A percentile compares a stretch with the other conserved stretches of the same genome.
Conservation (phyloP, 805 yeast genomes). For the Huiozyma naganishii region DNA sequence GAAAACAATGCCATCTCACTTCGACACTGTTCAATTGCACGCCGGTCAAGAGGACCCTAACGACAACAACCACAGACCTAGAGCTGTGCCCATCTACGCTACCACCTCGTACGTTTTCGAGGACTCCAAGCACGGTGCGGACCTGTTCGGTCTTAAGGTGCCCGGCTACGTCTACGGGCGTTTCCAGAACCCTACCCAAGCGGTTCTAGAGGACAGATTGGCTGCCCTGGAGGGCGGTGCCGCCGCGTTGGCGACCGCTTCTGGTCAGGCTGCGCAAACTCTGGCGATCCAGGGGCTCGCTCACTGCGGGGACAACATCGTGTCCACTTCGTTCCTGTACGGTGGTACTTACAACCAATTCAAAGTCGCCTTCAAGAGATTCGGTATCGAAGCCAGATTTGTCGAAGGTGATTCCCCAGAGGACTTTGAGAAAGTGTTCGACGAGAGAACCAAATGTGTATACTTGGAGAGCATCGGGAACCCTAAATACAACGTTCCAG, state of each 20-base stretch:
- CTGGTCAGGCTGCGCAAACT: constrained; percentile 97
- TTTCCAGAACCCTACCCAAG: constrained; percentile 86
- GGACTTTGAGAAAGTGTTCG: constrained; percentile 62
- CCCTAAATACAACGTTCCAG: constrained; percentile 88
- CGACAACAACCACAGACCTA: constrained; percentile 48
- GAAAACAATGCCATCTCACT: constrained; percentile 44
- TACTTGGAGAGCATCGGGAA: constrained; percentile 87
- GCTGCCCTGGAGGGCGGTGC: constrained; percentile 91
- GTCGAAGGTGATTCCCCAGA: constrained; percentile 71
- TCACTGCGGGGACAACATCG: constrained; percentile 79
- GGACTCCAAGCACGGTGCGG: constrained; percentile 86
- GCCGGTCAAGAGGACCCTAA: constrained; percentile 79
- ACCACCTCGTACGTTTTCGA: constrained; percentile 82
- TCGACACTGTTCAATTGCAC: constrained; percentile 87
- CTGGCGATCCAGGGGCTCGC: constrained; percentile 76
- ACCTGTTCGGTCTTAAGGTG: constrained; percentile 72
- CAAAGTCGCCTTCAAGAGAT: constrained; percentile 80
- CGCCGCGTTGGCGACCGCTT: constrained; percentile 78
- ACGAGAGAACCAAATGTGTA: constrained; percentile 79
- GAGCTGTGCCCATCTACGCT: constrained; percentile 92
- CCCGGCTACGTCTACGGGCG: constrained; percentile 86
- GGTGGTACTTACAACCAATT: constrained; percentile 97
- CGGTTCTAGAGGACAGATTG: constrained; percentile 81
- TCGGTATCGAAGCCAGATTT: constrained; percentile 79
- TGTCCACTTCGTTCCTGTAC: constrained; percentile 76